Evolutionary conservation across 1,139 yeast genomes (phyloP).

Genomic region (Yamadazyma aaseri): DNA sequence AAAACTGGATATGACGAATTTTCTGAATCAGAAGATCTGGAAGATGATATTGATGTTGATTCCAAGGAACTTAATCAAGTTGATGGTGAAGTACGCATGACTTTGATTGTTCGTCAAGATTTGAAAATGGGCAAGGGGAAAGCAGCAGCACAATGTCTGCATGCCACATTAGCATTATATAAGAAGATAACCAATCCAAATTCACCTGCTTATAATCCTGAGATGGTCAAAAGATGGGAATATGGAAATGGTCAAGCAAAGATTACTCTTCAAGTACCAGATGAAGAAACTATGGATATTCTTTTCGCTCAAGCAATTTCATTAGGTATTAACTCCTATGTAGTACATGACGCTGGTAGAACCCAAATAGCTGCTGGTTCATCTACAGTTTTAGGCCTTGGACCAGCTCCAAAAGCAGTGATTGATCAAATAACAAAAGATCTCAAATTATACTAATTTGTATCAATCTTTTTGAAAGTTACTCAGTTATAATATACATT

Average conservation of each 20-base stretch:
- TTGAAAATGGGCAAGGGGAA: slow-evolving; percentile 93
- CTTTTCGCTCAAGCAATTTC: slow-evolving; percentile 80
- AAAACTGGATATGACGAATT: slow-evolving; percentile 2
- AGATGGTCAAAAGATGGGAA: slow-evolving; percentile 76
- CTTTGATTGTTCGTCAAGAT: slow-evolving; percentile 83
- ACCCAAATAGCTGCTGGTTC: slow-evolving; percentile 95
- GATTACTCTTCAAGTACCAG: slow-evolving; percentile 77
- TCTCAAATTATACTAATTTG: slow-evolving; percentile 62
- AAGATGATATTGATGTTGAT: slow-evolving; percentile 50
- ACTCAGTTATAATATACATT: background rate
- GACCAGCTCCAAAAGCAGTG: slow-evolving; percentile 91
- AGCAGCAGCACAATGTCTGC: slow-evolving; percentile 96
- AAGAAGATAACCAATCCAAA: slow-evolving; percentile 60
- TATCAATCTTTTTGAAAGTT: background rate
- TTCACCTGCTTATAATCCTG: slow-evolving; percentile 56
- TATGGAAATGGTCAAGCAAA: slow-evolving; percentile 85
- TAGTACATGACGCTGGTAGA: slow-evolving; percentile 95
- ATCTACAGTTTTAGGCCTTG: slow-evolving; percentile 90
- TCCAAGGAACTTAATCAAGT: slow-evolving; percentile 57
- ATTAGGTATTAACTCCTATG: slow-evolving; percentile 71
- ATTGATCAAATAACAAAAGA: slow-evolving; percentile 80
- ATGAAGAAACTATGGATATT: slow-evolving; percentile 73
- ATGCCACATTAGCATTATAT: slow-evolving; percentile 93
- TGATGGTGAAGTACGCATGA: slow-evolving; percentile 85
- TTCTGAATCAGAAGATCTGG: slow-evolving; percentile 21